phyloP scores from a whole-genome alignment of 495 filamentous ascomycete species.

The Hyaloscypha variabilis region DNA sequence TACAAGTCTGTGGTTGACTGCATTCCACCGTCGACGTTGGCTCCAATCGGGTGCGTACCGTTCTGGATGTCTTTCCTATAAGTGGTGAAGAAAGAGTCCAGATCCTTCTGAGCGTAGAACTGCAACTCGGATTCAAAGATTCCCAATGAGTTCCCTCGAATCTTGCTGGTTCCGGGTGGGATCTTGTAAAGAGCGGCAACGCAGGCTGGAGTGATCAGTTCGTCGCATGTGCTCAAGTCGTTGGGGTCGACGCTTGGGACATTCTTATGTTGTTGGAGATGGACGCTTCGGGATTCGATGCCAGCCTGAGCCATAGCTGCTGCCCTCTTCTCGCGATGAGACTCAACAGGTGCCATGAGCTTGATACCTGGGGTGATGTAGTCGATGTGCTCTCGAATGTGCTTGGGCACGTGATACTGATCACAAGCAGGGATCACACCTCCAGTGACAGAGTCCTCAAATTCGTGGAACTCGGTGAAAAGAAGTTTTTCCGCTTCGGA shows the following conservation, averaged over 20 bases:
- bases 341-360: slow-evolving; percentile 10
- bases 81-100: slow-evolving; percentile 60
- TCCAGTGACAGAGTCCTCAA: slow-evolving; percentile 50
- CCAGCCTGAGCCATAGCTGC: not conserved
- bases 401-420: slow-evolving; percentile 20
- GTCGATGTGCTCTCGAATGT: slow-evolving; percentile 22
- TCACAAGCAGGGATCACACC: slow-evolving; percentile 38
- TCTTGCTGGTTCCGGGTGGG: slow-evolving; percentile 7
- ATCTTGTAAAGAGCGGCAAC: slow-evolving; percentile 33
- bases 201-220: slow-evolving; percentile 20
- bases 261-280: not conserved
- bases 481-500: slow-evolving; percentile 59
- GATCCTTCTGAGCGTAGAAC: slow-evolving; percentile 52
- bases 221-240: slow-evolving; percentile 7
- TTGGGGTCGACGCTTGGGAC: not conserved
- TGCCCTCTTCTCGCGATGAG: not conserved
- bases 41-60: slow-evolving; percentile 28
- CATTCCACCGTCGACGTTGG: slow-evolving; percentile 23
- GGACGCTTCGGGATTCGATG: not conserved
- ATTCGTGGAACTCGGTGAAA: slow-evolving; percentile 59
- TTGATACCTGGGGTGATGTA: slow-evolving; percentile 26
- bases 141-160: slow-evolving; percentile 32
- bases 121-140: slow-evolving; percentile 34
- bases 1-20: slow-evolving; percentile 5
- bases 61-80: slow-evolving; percentile 40